Evolutionary conservation across 1,284 basidiomycete genomes (phyloP).

Genomic region (Phylloboletellus chloephorus): DNA sequence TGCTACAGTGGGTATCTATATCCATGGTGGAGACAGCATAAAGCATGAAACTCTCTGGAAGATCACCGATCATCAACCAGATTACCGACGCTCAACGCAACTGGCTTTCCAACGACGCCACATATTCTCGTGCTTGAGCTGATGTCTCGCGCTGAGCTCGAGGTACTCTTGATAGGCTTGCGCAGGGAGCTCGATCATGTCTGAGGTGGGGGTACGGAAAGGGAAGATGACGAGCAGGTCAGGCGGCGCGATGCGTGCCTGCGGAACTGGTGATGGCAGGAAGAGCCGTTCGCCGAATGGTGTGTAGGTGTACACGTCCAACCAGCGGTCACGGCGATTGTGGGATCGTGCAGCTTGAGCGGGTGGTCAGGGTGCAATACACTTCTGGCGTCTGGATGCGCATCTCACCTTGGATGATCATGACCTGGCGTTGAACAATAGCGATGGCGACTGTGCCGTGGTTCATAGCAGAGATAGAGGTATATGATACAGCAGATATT

Average conservation of each 20-base stretch:
- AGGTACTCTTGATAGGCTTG: slow-evolving; percentile 51
- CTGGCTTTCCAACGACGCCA: slow-evolving; percentile 45
- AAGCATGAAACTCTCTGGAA: background rate
- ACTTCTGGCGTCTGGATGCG: background rate
- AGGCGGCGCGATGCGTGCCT: slow-evolving; percentile 51
- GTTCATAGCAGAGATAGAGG: slow-evolving; percentile 39
- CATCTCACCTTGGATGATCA: slow-evolving; percentile 54
- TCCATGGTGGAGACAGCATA: slow-evolving; percentile 6
- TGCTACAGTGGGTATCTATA: slow-evolving; percentile 24
- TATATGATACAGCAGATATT: slow-evolving; percentile 7
- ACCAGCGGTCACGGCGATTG: slow-evolving; percentile 44
- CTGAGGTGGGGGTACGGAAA: slow-evolving; percentile 36
- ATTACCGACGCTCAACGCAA: slow-evolving; percentile 16
- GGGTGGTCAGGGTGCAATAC: slow-evolving; percentile 5
- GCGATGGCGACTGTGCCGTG: slow-evolving; percentile 59
- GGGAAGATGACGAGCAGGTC: slow-evolving; percentile 57
- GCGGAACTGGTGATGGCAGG: slow-evolving; percentile 49
- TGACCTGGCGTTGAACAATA: slow-evolving; percentile 57
- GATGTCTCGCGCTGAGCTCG: slow-evolving; percentile 44
- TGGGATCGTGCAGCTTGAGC: slow-evolving; percentile 49
- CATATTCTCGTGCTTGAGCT: slow-evolving; percentile 47
- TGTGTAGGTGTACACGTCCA: slow-evolving; percentile 58
- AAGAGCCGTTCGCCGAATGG: slow-evolving; percentile 60
- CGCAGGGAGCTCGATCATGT: slow-evolving; percentile 57
- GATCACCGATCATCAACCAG: background rate